A percentile compares a stretch with the other conserved stretches of the same genome.
Evolutionary conservation across 169 alveolate genomes (phyloP).

Genomic region (Eimeria maxima): DNA sequence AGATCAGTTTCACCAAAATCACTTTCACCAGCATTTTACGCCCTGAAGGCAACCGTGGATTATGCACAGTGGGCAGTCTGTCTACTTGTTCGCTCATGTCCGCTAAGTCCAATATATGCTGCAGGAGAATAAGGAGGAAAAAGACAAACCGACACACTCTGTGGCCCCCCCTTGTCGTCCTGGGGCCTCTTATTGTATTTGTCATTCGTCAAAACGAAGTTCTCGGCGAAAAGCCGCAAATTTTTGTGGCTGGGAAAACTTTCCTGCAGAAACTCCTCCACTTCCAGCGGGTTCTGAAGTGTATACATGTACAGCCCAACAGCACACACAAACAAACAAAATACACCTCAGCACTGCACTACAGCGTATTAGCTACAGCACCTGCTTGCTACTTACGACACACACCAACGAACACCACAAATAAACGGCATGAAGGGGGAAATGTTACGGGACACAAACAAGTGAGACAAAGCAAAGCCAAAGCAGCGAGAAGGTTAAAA

Average conservation of each 20-base stretch:
- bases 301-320: not conserved
- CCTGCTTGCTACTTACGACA: not conserved
- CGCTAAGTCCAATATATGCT: too few relatives aligned
- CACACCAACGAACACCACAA: not conserved
- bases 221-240: conserved; percentile 53
- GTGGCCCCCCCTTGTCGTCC: conserved; percentile 39
- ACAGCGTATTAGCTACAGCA: not conserved
- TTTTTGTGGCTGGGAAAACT: conserved; percentile 58
- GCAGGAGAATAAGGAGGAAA: not conserved
- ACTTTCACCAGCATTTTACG: not conserved
- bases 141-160: conserved; percentile 16
- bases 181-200: conserved; percentile 35
- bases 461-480: not conserved
- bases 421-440: not conserved
- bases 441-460: not conserved
- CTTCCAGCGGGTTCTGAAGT: conserved; percentile 54
- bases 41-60: not conserved
- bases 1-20: not conserved
- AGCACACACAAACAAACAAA: not conserved
- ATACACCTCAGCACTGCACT: not conserved
- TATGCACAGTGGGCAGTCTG: not conserved
- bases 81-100: too few relatives aligned
- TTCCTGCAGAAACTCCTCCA: conserved; percentile 52
- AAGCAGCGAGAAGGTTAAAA: not conserved
- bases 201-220: conserved; percentile 55